Percentiles rank a stretch among this genome's conserved stretches.
These are phyloP conservation scores for Simplicillium sp. DNA, from an alignment of 2,329 filamentous ascomycete species.

Conservation along the genomic window DNA sequence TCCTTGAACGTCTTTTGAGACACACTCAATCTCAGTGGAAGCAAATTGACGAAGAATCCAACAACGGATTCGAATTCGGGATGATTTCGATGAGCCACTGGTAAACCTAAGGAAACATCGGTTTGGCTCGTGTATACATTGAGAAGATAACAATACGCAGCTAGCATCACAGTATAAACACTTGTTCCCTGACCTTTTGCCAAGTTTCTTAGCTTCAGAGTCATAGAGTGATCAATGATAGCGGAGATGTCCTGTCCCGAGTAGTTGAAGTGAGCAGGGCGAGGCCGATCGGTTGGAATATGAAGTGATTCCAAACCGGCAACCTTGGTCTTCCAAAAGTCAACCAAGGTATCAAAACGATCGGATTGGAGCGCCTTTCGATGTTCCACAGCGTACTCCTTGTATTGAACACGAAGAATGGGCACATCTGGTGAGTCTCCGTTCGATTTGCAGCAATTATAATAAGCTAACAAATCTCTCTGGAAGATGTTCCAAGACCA, in stretches of 20 bases:
- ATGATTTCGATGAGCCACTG: constrained; percentile 1
- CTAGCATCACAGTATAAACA: neutral
- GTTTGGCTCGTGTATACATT: neutral
- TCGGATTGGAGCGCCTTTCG: too few relatives aligned
- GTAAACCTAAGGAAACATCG: neutral
- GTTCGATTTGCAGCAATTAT: constrained; percentile 1
- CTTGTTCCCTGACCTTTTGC: neutral
- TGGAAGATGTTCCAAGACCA: constrained; percentile 5
- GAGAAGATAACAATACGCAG: neutral
- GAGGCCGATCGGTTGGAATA: neutral
- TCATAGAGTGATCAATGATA: neutral
- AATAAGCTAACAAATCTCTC: constrained; percentile 1
- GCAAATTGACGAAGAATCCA: constrained; percentile 4
- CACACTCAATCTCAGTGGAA: neutral
- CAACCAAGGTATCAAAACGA: too few relatives aligned
- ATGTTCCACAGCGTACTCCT: too few relatives aligned
- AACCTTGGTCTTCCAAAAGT: neutral
- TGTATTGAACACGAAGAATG: too few relatives aligned
- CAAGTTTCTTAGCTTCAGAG: too few relatives aligned
- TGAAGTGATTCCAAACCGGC: neutral
- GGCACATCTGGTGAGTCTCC: too few relatives aligned
- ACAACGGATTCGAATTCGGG: constrained; percentile 1
- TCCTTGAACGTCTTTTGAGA: neutral
- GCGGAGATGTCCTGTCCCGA: neutral
- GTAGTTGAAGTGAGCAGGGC: constrained; percentile 1